A percentile compares a stretch with the other conserved stretches of the same genome.
phyloP scores from a whole-genome alignment of 306 rosid genomes.

The Rosa lucieae region DNA sequence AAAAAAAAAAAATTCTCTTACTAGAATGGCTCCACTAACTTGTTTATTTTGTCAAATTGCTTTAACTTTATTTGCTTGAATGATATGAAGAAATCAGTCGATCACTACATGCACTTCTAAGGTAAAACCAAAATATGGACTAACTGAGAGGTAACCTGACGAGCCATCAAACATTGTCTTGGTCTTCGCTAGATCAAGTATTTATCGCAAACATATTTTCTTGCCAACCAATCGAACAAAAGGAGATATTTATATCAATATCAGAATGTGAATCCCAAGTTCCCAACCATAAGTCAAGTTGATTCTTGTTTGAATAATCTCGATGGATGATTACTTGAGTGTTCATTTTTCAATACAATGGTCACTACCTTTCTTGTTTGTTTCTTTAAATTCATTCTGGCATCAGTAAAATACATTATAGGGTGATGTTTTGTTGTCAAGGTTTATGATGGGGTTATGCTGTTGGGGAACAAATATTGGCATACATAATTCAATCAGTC shows the following conservation, averaged over 20 bases:
- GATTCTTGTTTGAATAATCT: background rate
- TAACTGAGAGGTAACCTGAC: too few relatives aligned
- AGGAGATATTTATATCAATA: background rate
- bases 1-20: too few relatives aligned
- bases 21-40: too few relatives aligned
- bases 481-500: background rate
- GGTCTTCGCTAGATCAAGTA: too few relatives aligned
- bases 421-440: background rate
- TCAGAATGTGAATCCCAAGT: background rate
- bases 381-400: background rate
- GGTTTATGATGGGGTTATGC: background rate
- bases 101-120: too few relatives aligned
- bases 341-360: background rate
- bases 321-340: background rate
- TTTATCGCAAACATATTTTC: background rate
- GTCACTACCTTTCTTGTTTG: background rate
- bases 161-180: too few relatives aligned
- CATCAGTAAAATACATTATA: background rate
- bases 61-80: too few relatives aligned
- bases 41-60: too few relatives aligned
- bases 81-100: too few relatives aligned
- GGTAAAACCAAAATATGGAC: too few relatives aligned
- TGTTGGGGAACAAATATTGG: background rate
- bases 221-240: background rate
- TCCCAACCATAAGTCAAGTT: background rate